Evolutionary conservation across 495 filamentous ascomycete genomes (phyloP).

Genomic region (Neurospora sp.): DNA sequence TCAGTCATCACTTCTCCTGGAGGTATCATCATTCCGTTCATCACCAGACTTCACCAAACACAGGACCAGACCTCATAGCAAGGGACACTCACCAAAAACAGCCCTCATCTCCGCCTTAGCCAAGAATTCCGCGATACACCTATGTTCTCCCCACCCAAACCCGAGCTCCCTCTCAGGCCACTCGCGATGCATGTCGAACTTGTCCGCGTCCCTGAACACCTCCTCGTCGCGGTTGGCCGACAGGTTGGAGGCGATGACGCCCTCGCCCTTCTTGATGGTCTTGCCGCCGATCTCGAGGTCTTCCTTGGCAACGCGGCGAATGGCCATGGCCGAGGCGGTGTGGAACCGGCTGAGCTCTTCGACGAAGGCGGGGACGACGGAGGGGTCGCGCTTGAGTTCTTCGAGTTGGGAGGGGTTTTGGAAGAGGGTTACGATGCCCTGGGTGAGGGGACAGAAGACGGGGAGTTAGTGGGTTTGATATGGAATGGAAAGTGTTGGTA

Average conservation of each 20-base stretch:
- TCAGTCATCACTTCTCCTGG: not conserved
- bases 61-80: too few relatives aligned
- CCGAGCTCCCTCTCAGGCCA: conserved; percentile 25
- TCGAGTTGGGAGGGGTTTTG: conserved; percentile 27
- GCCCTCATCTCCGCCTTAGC: conserved; percentile 29
- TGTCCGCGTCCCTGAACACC: conserved; percentile 27
- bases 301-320: conserved; percentile 32
- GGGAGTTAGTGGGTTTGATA: not conserved
- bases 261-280: conserved; percentile 30
- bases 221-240: conserved; percentile 40
- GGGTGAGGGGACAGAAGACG: not conserved
- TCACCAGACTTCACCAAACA: not conserved
- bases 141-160: conserved; percentile 34
- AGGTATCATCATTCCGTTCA: too few relatives aligned
- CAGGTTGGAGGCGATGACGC: conserved; percentile 37
- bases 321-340: conserved; percentile 33
- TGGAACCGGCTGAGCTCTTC: conserved; percentile 39
- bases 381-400: conserved; percentile 27
- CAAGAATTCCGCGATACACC: conserved; percentile 34
- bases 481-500: not conserved
- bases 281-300: conserved; percentile 33
- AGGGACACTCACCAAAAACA: conserved; percentile 25
- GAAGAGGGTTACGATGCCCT: conserved; percentile 31
- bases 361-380: conserved; percentile 21
- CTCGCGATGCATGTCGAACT: conserved; percentile 34